Evolutionary conservation across 164 flowering plant genomes (phyloP), one percentile per base, ranked within the genome.

Genomic region (Magnolia changhungtana): DNA sequence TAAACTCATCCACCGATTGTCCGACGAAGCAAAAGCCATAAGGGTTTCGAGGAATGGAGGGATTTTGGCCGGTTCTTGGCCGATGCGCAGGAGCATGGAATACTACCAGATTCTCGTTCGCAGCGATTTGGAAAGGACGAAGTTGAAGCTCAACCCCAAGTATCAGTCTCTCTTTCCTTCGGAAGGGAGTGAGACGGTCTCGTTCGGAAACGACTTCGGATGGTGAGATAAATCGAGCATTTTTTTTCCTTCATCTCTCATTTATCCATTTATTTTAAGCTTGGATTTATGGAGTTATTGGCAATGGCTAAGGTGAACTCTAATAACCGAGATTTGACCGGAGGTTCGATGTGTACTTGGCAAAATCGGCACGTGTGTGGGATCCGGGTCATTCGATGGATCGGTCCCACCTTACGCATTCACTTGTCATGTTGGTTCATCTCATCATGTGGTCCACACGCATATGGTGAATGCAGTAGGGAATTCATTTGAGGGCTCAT

Each of bases 151-250:
- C 58, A 86, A 85, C 1, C 76, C 84, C 37, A 81, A 79, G 74
- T 84, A 79, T 63, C 87, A 85, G 84, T 74, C 84, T 8, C 82
- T 92, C 10, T 90, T 86, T 74, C 94, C 95, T 19, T 86, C 92
- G 23, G 86, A 89, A 63, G 97, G 98, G 55, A 92, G 97, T 79
- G 81, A 81, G 59, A 87, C 93, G 8, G 75, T 86, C 79, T 80
- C 88, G 0, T 80, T 86, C 50, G 98, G 98, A 16, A 88, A 95
- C 77, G 97, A 95, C 70, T 87, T 90, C 64, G 97, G 93, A 76
- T 95, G 98, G 98, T 93, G 37, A 80, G 79, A 82, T 8, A 37
- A 11, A 23, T 64, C 67, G 23, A 16, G 27, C 13, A 9, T 72
- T 65, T 65, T 71, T 63, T 16, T 16, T 55, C 1, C 61, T 55